These are phyloP conservation scores for Patellifolia procumbens DNA, from an alignment of 179 eudicot genomes.

Conservation along the genomic window DNA sequence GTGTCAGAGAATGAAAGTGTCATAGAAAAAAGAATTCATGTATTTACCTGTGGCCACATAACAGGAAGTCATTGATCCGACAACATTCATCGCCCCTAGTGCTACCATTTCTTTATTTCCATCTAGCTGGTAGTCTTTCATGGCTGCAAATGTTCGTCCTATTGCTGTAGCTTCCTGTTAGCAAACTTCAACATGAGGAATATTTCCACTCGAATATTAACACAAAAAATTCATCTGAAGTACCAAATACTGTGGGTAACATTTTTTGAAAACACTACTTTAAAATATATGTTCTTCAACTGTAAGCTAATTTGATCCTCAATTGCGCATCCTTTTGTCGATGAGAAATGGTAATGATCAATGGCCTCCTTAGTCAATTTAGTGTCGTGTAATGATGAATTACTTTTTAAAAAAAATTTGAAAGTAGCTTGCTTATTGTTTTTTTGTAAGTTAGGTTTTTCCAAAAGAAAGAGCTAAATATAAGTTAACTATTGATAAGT, in stretches of 20 bases:
- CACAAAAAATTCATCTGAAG: not conserved
- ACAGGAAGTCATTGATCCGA: conserved; percentile 88
- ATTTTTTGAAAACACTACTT: too few relatives aligned
- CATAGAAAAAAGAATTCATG: not conserved
- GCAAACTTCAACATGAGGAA: not conserved
- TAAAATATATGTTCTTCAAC: too few relatives aligned
- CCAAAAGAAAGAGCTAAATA: too few relatives aligned
- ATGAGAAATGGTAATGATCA: too few relatives aligned
- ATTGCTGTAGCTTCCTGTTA: conserved; percentile 87
- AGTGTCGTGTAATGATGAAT: too few relatives aligned
- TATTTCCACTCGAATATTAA: not conserved
- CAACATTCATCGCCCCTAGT: conserved; percentile 73
- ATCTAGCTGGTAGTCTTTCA: conserved; percentile 82
- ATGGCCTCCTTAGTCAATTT: too few relatives aligned
- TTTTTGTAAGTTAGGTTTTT: not conserved
- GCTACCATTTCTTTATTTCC: conserved; percentile 98
- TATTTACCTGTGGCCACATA: conserved; percentile 80
- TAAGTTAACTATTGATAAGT: not conserved
- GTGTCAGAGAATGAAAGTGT: not conserved
- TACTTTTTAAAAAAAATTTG: too few relatives aligned
- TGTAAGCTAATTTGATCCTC: too few relatives aligned
- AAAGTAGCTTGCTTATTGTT: too few relatives aligned
- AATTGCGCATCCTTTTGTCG: too few relatives aligned
- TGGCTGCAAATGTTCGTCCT: conserved; percentile 82
- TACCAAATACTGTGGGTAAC: too few relatives aligned